Evolutionary conservation across 805 yeast genomes (phyloP), one percentile per base, ranked within the genome.

Genomic region (Cyberlindnera lachancei): DNA sequence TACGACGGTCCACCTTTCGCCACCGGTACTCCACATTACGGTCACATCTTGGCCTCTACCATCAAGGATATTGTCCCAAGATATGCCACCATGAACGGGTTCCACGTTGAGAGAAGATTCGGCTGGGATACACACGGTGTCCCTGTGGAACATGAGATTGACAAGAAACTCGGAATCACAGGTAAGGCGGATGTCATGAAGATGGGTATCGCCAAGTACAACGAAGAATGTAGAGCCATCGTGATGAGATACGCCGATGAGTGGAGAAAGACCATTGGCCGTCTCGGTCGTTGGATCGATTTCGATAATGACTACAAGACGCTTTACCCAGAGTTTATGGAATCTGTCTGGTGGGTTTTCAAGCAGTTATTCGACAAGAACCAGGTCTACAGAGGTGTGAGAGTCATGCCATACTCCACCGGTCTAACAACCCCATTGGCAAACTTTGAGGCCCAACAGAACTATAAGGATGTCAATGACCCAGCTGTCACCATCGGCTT

Each of bases 111-210:
- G 63, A 84, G 99, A 65, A 75, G 97, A 52, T 92, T 92, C 45
- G 99, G 99, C 41, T 92, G 99, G 99, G 99, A 92, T 63, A 92
- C 99, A 35, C 99, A 92, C 59, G 99, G 99, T 36, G 75, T 92
- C 44, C 99, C 99, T 30, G 86, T 92, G 37, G 99, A 92, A 66
- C 96, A 92, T 59, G 96, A 90, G 61, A 92, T 92, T 51, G 99
- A 92, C 83, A 92, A 94, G 81, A 82, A 84, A 55, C 72, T 92
- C 48, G 94, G 94, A 23, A 86, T 92, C 62, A 78, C 81, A 35
- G 82, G 95, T 50, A 92, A 88, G 61, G 90, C 83, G 33, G 99
- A 92, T 55, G 99, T 92, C 37, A 75, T 86, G 80, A 74, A 73
- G 34, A 72, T 84, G 79, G 99, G 99, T 50, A 81, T 92, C 49